phyloP scores from a whole-genome alignment of 2,329 filamentous ascomycete genomes.

The Rhytidhysteron rufulum region DNA sequence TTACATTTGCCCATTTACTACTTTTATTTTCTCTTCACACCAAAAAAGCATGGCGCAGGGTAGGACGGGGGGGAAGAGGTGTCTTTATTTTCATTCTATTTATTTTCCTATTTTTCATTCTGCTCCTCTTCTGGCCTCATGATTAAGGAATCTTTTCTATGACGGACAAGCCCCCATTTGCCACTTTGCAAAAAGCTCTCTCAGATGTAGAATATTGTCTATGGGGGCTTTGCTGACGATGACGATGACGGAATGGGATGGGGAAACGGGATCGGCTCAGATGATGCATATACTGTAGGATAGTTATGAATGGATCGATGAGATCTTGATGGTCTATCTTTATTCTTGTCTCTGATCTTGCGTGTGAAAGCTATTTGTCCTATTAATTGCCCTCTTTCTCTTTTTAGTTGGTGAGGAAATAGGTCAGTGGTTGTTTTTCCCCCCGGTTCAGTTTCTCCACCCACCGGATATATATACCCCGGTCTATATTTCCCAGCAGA shows the following conservation, averaged over 20 bases:
- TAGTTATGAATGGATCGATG: conserved; percentile 6
- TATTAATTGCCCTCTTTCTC: no score
- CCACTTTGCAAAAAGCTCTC: not conserved
- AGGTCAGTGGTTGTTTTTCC: no score
- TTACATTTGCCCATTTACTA: not conserved
- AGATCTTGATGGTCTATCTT: not conserved
- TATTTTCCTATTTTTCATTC: not conserved
- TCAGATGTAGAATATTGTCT: not conserved
- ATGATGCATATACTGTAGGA: conserved; percentile 22
- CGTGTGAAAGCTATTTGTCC: not conserved
- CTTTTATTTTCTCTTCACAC: not conserved
- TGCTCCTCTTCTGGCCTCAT: not conserved
- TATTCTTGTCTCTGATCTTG: not conserved
- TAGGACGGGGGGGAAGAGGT: no score
- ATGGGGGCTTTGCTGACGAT: not conserved
- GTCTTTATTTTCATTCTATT: not conserved
- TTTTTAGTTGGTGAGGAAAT: no score
- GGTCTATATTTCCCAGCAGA: no score
- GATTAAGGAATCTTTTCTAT: conserved; percentile 1
- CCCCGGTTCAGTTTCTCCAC: no score
- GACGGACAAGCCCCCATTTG: not conserved
- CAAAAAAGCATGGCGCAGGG: no score
- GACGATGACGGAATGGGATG: conserved; percentile 1
- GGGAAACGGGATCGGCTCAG: not conserved
- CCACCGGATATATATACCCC: no score